Evolutionary conservation across 176 grass and related monocot genomes (phyloP).

Genomic region (Typha latifolia): DNA sequence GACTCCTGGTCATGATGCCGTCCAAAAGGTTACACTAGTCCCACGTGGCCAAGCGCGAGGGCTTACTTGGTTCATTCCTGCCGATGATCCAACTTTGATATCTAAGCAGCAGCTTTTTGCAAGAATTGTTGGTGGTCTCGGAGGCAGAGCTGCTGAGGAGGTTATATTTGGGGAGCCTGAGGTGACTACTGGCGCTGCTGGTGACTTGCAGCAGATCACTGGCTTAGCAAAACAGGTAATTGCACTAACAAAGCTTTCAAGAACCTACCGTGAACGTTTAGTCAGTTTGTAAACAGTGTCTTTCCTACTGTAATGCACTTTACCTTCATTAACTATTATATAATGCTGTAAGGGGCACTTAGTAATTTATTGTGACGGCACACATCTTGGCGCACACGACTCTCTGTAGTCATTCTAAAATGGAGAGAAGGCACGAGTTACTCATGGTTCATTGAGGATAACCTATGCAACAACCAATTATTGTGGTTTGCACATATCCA

Average conservation of each 20-base stretch:
- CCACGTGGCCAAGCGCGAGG: conserved; percentile 95
- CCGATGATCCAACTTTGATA: conserved; percentile 86
- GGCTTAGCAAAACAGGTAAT: conserved; percentile 93
- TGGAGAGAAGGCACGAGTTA: no score
- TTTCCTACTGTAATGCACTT: neutral
- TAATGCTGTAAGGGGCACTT: no score
- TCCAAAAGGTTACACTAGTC: conserved; percentile 94
- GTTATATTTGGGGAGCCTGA: conserved; percentile 95
- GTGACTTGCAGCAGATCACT: conserved; percentile 96
- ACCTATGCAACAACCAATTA: no score
- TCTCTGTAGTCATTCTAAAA: no score
- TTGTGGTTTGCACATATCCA: no score
- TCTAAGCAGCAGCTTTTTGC: conserved; percentile 96
- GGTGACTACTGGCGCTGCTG: conserved; percentile 96
- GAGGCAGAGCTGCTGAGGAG: conserved; percentile 89
- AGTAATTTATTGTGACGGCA: no score
- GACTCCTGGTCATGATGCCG: conserved; percentile 85
- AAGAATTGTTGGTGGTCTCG: conserved; percentile 91
- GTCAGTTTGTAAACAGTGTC: neutral
- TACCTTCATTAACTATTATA: no score
- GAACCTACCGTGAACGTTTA: neutral
- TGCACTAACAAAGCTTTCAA: no score
- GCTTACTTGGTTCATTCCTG: conserved; percentile 97
- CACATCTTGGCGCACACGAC: no score
- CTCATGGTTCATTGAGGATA: no score